A percentile compares a stretch with the other conserved stretches of the same genome.
phyloP scores from a whole-genome alignment of 371 early-diverging fungal genomes.

The Mortierella sp. region DNA sequence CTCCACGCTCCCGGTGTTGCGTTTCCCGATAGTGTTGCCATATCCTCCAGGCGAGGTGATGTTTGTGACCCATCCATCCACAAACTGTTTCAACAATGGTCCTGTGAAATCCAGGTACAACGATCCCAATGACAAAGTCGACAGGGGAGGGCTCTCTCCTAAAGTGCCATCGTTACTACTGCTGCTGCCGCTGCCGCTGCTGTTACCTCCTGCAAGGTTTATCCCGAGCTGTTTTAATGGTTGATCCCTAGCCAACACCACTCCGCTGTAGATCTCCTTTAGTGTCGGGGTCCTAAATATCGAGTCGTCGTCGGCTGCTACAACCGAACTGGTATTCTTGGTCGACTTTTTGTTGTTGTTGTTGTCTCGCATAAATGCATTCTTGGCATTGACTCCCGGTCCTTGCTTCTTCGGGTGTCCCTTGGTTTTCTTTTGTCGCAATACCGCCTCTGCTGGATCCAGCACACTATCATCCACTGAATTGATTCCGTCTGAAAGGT shows the following conservation, averaged over 20 bases:
- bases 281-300: conserved; percentile 13
- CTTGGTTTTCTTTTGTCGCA: conserved; percentile 15
- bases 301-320: not conserved
- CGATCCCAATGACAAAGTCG: conserved; percentile 21
- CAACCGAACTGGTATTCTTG: not conserved
- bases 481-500: conserved; percentile 7
- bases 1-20: conserved; percentile 30
- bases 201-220: not conserved
- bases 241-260: conserved; percentile 20
- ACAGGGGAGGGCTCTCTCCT: not conserved
- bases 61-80: conserved; percentile 33
- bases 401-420: conserved; percentile 2
- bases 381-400: conserved; percentile 3
- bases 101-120: conserved; percentile 32
- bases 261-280: conserved; percentile 22
- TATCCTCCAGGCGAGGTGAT: conserved; percentile 35
- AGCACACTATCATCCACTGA: not conserved
- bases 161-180: not conserved
- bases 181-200: too few species aligned
- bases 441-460: conserved; percentile 32
- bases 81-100: conserved; percentile 24
- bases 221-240: conserved; percentile 2
- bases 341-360: not conserved
- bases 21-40: conserved; percentile 31
- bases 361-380: not conserved